Evolutionary conservation across 345 rosid genomes (phyloP), one percentile per base, ranked within the genome.

Genomic region (Linum tenue): DNA sequence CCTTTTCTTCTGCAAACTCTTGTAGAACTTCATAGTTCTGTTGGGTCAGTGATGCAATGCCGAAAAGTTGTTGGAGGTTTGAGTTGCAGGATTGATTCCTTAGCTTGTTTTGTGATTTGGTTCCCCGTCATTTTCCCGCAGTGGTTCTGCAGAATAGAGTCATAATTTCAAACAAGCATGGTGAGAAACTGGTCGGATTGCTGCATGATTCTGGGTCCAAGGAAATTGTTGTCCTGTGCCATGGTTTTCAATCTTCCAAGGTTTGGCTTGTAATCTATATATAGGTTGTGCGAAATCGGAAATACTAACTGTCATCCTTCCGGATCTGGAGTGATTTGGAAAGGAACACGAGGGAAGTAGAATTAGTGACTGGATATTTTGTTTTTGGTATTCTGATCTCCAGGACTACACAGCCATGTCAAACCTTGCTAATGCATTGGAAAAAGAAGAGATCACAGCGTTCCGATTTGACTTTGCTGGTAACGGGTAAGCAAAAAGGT

Each of bases 401-500:
- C 67, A 73, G 77, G 73, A 62, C 2, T 22, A 56, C 7, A 51
- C 17, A 10, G 2, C 51, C 12, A 69, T 74, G 73, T 37, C 56
- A 58, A 74, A 66, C 64, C 64, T 74, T 69, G 73, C 73, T 57
- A 55, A 10, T 15, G 70, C 67, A 2, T 12, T 74, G 36, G 77
- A 57, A 40, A 69, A 66, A 39, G 77, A 74, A 44, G 77, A 73
- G 40, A 74, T 69, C 50, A 64, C 69, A 55, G 69, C 73, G 39
- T 73, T 73, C 64, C 77, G 77, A 37, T 73, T 73, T 48, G 77
- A 74, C 58, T 74, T 74, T 50, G 8, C 70, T 48, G 77, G 77
- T 57, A 74, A 74, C 40, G 77, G 77, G 77, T 73, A 48, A 11
- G 56, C 16, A 16, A 9, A 42, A 3, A 2, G 8, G 31, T 22